These are phyloP conservation scores for Chlamydomonas eustigma DNA, from an alignment of 139 green algal species.

Conservation along the genomic window DNA sequence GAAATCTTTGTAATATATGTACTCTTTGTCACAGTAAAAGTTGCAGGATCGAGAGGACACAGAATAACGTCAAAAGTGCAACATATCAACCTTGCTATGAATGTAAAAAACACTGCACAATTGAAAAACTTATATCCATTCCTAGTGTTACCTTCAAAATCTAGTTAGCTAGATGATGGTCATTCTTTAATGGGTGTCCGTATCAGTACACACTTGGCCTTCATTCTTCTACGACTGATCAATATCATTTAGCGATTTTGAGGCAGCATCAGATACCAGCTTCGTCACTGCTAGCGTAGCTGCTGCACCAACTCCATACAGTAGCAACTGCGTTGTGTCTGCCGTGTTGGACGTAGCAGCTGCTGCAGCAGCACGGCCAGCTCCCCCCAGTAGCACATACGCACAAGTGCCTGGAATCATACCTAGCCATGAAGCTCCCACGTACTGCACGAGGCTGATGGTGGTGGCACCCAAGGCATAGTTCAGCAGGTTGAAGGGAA, in stretches of 20 bases:
- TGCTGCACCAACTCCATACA: slow-evolving; percentile 9
- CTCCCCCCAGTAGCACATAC: slow-evolving; percentile 69
- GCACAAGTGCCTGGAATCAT: slow-evolving; percentile 81
- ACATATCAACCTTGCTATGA: too few species aligned
- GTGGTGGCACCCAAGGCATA: slow-evolving; percentile 63
- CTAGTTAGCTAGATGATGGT: too few species aligned
- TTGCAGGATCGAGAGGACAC: too few species aligned
- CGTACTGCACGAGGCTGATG: slow-evolving; percentile 53
- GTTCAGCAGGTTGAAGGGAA: slow-evolving; percentile 74
- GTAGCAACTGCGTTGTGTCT: neutral
- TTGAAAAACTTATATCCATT: too few species aligned
- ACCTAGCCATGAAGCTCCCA: slow-evolving; percentile 67
- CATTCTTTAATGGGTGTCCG: too few species aligned
- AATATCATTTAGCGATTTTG: slow-evolving; percentile 2
- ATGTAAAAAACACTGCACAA: too few species aligned
- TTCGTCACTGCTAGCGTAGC: slow-evolving; percentile 7
- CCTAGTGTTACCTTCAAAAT: too few species aligned
- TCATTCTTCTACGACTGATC: neutral
- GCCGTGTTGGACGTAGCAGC: neutral
- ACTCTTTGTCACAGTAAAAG: too few species aligned
- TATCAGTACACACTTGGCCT: too few species aligned
- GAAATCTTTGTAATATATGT: too few species aligned
- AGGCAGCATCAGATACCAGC: slow-evolving; percentile 7
- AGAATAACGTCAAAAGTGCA: too few species aligned
- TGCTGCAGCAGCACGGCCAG: slow-evolving; percentile 3